Evolutionary conservation across 805 yeast genomes (phyloP), one percentile per base, ranked within the genome.

Genomic region (Candida boleticola): DNA sequence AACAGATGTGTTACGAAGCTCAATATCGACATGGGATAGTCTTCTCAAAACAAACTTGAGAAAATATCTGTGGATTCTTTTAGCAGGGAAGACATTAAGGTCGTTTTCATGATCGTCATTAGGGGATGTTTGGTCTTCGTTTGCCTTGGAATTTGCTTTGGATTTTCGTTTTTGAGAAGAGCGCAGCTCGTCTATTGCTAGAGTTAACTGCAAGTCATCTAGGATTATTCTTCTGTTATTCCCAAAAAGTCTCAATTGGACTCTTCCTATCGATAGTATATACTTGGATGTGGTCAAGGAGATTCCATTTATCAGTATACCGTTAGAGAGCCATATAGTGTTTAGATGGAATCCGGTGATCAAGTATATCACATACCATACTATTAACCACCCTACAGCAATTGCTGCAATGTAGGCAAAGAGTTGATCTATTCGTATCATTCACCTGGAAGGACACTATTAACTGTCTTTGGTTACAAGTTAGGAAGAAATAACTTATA

Each of bases 181-280:
- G 10, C 7, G 27, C 27, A 23, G 27, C 11, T 23, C 27, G 11
- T 23, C 6, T 20, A 31, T 7, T 33, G 20, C 29, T 18, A 60
- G 36, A 2, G 42, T 50, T 21, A 64, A 37, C 36, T 57, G 29
- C 26, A 38, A 16, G 13, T 38, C 65, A 18, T 60, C 60, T 3
- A 68, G 25, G 17, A 69, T 63, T 6, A 67, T 29, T 52, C 49
- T 57, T 32, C 62, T 47, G 16, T 64, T 46, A 38, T 62, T 66
- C 4, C 74, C 73, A 74, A 74, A 70, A 16, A 68, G 53, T 29
- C 67, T 49, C 25, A 68, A 48, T 18, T 70, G 46, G 2, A 66
- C 34, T 11, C 64, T 55, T 9, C 50, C 45, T 4, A 63, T 36
- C 3, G 41, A 20, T 1, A 68, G 13, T 14, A 37, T 19, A n/a